A percentile compares a stretch with the other conserved stretches of the same genome.
phyloP scores from a whole-genome alignment of 2,329 filamentous ascomycete genomes.

The Penicillium brevicompactum region DNA sequence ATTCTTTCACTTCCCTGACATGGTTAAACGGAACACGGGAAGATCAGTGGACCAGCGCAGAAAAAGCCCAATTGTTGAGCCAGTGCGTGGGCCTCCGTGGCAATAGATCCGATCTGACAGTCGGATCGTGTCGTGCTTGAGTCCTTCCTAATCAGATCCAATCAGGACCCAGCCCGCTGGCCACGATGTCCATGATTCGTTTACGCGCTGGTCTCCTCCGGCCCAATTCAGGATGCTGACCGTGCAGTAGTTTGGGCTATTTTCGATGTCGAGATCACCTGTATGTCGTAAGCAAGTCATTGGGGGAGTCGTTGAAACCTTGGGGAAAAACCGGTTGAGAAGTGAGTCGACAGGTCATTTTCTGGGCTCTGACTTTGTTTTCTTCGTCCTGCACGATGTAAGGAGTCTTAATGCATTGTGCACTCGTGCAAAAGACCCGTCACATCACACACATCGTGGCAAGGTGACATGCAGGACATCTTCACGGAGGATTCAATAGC shows the following conservation, averaged over 20 bases:
- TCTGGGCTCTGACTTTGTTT: neutral
- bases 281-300: neutral
- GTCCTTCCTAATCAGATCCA: constrained; percentile 18
- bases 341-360: neutral
- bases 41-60: neutral
- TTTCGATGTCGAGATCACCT: neutral
- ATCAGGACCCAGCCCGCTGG: constrained; percentile 1
- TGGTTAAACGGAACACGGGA: constrained; percentile 1
- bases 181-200: constrained; percentile 1
- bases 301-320: neutral
- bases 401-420: neutral
- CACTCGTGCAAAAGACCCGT: constrained; percentile 1
- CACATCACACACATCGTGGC: constrained; percentile 5
- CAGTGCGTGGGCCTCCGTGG: constrained; percentile 9
- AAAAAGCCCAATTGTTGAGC: neutral
- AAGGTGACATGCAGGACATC: constrained; percentile 8
- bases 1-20: neutral
- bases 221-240: constrained; percentile 4
- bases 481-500: constrained; percentile 1
- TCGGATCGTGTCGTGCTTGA: constrained; percentile 16
- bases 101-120: constrained; percentile 26
- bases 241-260: constrained; percentile 1
- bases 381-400: neutral
- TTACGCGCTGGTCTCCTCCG: neutral
- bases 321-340: neutral